phyloP scores from a whole-genome alignment of 2,329 filamentous ascomycete species.

The Verticillium isaacii region DNA sequence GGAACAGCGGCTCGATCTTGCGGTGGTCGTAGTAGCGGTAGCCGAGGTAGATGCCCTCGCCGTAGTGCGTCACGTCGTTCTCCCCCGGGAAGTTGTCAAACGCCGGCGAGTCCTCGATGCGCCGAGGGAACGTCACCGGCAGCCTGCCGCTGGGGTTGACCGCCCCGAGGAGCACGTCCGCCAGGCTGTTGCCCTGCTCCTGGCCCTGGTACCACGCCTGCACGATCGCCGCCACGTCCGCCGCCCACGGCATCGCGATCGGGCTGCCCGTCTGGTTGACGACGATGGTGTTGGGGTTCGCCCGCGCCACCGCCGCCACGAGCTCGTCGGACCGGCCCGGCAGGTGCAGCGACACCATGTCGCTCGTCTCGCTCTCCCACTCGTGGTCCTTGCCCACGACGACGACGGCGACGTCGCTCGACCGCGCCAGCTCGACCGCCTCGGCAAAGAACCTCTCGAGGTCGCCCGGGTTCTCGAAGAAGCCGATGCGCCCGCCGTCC shows the following conservation, averaged over 20 bases:
- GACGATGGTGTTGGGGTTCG: conserved; percentile 54
- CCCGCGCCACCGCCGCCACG: conserved; percentile 48
- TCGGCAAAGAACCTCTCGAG: conserved; percentile 6
- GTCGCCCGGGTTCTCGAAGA: conserved; percentile 21
- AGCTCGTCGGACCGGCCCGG: conserved; percentile 55
- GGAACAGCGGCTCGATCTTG: conserved; percentile 42
- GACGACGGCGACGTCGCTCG: conserved; percentile 53
- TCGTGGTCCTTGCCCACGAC: conserved; percentile 51
- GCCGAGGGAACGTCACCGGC: conserved; percentile 58
- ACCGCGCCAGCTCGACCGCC: conserved; percentile 35
- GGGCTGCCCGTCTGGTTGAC: conserved; percentile 62
- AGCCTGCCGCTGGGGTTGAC: conserved; percentile 61
- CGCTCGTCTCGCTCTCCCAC: conserved; percentile 45
- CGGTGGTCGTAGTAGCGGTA: conserved; percentile 58
- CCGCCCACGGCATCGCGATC: conserved; percentile 50
- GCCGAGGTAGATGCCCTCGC: conserved; percentile 63
- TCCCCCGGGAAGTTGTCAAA: conserved; percentile 61
- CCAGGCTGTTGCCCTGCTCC: conserved; percentile 62
- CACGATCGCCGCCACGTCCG: conserved; percentile 50
- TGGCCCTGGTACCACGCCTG: conserved; percentile 69
- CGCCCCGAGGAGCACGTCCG: conserved; percentile 59
- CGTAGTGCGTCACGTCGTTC: conserved; percentile 46
- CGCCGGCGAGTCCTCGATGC: conserved; percentile 62
- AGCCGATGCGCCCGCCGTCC: conserved; percentile 21
- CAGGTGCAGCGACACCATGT: conserved; percentile 64